phyloP scores from a whole-genome alignment of 2,329 filamentous ascomycete genomes.

The Pseudogymnoascus sp. region DNA sequence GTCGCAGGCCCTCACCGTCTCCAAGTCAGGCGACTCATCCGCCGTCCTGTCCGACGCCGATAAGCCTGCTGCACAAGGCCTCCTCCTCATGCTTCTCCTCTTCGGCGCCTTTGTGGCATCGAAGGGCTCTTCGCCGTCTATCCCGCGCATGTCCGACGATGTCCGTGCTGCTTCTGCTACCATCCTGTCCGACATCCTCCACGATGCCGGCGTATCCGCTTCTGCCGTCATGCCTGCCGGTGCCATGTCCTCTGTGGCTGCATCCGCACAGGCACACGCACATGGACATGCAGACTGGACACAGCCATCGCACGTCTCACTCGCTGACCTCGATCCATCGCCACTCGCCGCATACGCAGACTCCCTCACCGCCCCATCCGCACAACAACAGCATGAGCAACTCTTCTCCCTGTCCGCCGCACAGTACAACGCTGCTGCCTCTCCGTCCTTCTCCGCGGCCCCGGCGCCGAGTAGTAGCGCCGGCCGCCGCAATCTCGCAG shows the following conservation, averaged over 20 bases:
- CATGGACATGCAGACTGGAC: neutral
- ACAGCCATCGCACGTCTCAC: conserved; percentile 38
- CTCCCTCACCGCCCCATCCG: conserved; percentile 63
- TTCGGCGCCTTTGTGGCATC: conserved; percentile 95
- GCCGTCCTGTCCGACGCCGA: conserved; percentile 43
- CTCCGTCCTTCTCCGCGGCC: conserved; percentile 58
- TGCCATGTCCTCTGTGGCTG: conserved; percentile 38
- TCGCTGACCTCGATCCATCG: conserved; percentile 46
- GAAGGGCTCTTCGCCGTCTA: conserved; percentile 63
- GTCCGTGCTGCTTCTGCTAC: conserved; percentile 70
- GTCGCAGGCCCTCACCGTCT: conserved; percentile 34
- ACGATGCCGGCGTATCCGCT: conserved; percentile 60
- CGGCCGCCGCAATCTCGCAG: conserved; percentile 66
- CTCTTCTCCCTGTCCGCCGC: conserved; percentile 77
- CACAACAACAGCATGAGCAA: conserved; percentile 81
- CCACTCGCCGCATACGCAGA: conserved; percentile 37
- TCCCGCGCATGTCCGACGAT: conserved; percentile 73
- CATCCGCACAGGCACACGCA: conserved; percentile 15
- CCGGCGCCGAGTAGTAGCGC: conserved; percentile 47
- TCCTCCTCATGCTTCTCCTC: conserved; percentile 92
- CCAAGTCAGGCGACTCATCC: conserved; percentile 45
- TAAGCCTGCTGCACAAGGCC: conserved; percentile 64
- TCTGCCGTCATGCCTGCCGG: conserved; percentile 34
- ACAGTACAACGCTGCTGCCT: conserved; percentile 81
- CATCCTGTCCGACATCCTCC: conserved; percentile 72